Evolutionary conservation across 306 rosid species (phyloP).

Genomic region (Gastrolobium bilobum): DNA sequence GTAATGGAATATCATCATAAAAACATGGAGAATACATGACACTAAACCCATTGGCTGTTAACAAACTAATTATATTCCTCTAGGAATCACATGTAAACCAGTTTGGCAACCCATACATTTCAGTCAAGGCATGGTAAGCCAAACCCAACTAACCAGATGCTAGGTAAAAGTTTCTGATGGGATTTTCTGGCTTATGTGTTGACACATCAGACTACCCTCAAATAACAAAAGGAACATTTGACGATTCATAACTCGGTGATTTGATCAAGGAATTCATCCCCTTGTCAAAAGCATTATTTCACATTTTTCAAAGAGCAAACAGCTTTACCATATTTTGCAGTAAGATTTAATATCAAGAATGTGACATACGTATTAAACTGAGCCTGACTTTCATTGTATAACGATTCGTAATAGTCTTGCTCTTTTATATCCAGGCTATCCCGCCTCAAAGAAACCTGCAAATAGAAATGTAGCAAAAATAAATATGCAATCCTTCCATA

Average conservation of each 20-base stretch:
- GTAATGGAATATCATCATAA: background rate
- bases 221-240: constrained; percentile 14
- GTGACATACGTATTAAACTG: constrained; percentile 79
- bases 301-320: constrained; percentile 10
- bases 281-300: background rate
- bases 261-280: constrained; percentile 7
- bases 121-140: background rate
- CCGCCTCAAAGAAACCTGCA: constrained; percentile 83
- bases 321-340: constrained; percentile 21
- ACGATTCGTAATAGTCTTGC: constrained; percentile 86
- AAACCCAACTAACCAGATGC: background rate
- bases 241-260: constrained; percentile 12
- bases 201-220: background rate
- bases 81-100: background rate
- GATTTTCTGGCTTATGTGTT: constrained; percentile 14
- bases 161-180: background rate
- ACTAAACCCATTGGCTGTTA: background rate
- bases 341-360: constrained; percentile 37
- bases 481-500: constrained; percentile 9
- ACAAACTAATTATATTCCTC: background rate
- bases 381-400: constrained; percentile 87
- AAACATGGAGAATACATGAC: background rate
- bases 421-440: constrained; percentile 82
- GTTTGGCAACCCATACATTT: background rate
- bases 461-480: constrained; percentile 32